A percentile compares a stretch with the other conserved stretches of the same genome.
Conservation (phyloP, 2,329 filamentous ascomycete species). For the Fusarium pseudograminearum region DNA sequence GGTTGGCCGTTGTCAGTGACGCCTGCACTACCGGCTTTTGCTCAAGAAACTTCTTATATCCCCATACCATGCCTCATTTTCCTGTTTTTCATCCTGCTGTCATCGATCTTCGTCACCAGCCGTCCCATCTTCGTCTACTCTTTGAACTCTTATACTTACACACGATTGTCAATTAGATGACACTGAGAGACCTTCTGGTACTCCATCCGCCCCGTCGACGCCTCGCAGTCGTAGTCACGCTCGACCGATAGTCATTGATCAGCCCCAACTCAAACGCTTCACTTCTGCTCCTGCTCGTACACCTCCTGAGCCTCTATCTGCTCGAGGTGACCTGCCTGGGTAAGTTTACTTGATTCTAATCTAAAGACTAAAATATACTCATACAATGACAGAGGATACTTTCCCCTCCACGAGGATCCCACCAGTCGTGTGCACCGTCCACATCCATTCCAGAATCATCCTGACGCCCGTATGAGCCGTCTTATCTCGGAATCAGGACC, state of each 20-base stretch:
- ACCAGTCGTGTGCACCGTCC: conserved; percentile 59
- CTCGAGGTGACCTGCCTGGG: conserved; percentile 69
- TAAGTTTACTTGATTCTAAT: conserved; percentile 51
- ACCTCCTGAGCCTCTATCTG: conserved; percentile 65
- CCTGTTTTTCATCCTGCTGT: conserved; percentile 35
- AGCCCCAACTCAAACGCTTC: conserved; percentile 58
- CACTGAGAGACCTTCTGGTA: conserved; percentile 23
- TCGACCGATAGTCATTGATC: conserved; percentile 66
- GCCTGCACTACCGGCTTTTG: conserved; percentile 31
- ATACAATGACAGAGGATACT: conserved; percentile 64
- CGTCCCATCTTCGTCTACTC: background rate
- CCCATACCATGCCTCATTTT: conserved; percentile 32
- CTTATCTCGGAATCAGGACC: conserved; percentile 50
- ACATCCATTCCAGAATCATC: conserved; percentile 62
- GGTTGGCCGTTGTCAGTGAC: conserved; percentile 41
- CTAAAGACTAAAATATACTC: background rate
- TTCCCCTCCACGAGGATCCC: conserved; percentile 70
- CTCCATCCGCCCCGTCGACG: conserved; percentile 40
- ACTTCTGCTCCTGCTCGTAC: conserved; percentile 57
- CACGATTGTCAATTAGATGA: conserved; percentile 35
- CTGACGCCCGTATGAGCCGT: conserved; percentile 56
- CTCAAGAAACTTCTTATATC: conserved; percentile 32
- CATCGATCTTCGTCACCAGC: conserved; percentile 21
- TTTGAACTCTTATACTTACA: conserved; percentile 24
- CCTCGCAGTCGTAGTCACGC: conserved; percentile 49